Percentiles rank a stretch among this genome's conserved stretches.
Conservation (phyloP, 2,329 filamentous ascomycete species). For the Exophiala dermatitidis region DNA sequence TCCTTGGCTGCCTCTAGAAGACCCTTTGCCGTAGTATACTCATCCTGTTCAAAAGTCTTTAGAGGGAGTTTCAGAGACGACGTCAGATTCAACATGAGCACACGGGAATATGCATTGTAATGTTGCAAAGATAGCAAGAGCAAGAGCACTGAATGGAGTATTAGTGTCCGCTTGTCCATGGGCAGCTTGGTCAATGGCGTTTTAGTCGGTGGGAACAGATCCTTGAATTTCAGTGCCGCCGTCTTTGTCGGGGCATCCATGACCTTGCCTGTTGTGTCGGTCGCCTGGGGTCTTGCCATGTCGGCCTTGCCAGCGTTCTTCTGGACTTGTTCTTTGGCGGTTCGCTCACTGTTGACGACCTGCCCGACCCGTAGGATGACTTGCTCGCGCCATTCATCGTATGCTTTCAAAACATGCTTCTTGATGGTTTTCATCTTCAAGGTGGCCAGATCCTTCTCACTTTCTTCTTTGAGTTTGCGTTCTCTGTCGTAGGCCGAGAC, state of each 20-base stretch:
- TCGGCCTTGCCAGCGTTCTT: conserved; percentile 23
- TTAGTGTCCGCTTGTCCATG: conserved; percentile 55
- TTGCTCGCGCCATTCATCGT: conserved; percentile 70
- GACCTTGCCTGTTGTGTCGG: conserved; percentile 12
- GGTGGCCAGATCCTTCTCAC: conserved; percentile 26
- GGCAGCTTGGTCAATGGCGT: conserved; percentile 55
- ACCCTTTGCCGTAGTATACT: conserved; percentile 66
- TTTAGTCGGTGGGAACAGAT: conserved; percentile 53
- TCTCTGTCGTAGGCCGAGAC: conserved; percentile 28
- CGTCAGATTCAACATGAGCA: conserved; percentile 62
- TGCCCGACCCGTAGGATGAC: conserved; percentile 66
- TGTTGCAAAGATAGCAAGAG: conserved; percentile 68
- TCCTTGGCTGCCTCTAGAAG: conserved; percentile 68
- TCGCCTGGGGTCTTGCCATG: conserved; percentile 11
- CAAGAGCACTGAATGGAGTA: conserved; percentile 66
- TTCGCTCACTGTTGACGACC: conserved; percentile 51
- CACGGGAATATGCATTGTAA: conserved; percentile 66
- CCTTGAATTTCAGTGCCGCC: conserved; percentile 31
- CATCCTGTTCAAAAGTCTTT: conserved; percentile 59
- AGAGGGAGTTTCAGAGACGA: conserved; percentile 64
- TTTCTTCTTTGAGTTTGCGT: conserved; percentile 34
- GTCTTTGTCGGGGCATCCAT: conserved; percentile 14
- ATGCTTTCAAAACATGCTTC: conserved; percentile 61
- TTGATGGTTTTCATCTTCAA: conserved; percentile 45
- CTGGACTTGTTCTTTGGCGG: conserved; percentile 33